Evolutionary conservation across 2,329 filamentous ascomycete species (phyloP), one percentile per base, ranked within the genome.

Genomic region (Neonectria sp.): DNA sequence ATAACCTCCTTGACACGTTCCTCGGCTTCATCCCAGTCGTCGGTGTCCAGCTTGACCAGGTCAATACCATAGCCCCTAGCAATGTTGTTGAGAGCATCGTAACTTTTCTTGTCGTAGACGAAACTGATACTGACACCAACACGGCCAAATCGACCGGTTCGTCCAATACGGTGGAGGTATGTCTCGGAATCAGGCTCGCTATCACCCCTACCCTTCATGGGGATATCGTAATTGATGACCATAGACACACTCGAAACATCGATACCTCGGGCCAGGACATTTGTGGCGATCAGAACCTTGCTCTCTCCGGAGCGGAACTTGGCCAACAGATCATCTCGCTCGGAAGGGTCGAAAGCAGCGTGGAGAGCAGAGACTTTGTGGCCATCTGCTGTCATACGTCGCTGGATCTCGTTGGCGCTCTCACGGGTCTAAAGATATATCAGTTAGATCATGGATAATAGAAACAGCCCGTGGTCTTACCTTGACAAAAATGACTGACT

Each of bases 221-320:
- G 92, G 65, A 94, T 92, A 74, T 94, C 92, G 82, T 99, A 99
- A 86, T 99, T 99, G 86, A 99, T 95, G 60, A 99, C 96, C 92
- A 99, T 96, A 11, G 95, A 97, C 15, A 99, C 96, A 31, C 83
- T 97, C 82, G 79, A 98, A 85, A 91, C 89, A 78, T 99, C 96
- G 76, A 99, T 98, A 79, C 96, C 96, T 78, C 96, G 95, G 9
- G 96, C 93, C 65, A 99, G 89, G 43, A 99, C 95, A 78, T 99
- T 99, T 74, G 96, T 99, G 1, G 96, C 97, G 78, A 99, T 98
- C 69, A 99, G 91, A 9, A 99, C 96, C 85, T 99, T 99, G 77
- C 94, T 94, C 66, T 92, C 88, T 45, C 95, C 95, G 51, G 84
- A 89, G 65, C 96, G 91, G 89, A 99, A 99, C 64, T 93, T 89